Percentiles rank a stretch among this genome's conserved stretches.
Evolutionary conservation across 768 basidiomycete genomes (phyloP).

Genomic region (Hypsizygus marmoreus): DNA sequence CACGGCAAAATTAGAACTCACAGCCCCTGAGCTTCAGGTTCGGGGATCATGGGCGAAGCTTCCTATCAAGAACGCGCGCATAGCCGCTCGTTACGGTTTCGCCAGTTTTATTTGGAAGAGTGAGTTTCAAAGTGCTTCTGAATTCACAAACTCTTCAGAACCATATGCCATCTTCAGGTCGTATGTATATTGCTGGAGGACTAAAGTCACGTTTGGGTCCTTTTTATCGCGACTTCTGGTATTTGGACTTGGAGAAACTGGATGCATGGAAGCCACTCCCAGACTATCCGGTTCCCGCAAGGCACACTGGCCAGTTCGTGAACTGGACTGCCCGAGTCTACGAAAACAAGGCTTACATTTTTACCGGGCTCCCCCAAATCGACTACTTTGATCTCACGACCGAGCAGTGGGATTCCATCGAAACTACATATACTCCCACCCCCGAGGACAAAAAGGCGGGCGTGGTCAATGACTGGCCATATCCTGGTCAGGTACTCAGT

Average conservation of each 20-base stretch:
- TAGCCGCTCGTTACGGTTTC: constrained; percentile 19
- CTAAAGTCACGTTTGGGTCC: constrained; percentile 22
- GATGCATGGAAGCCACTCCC: constrained; percentile 29
- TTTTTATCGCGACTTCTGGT: constrained; percentile 29
- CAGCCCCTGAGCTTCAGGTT: constrained; percentile 27
- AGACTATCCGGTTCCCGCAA: constrained; percentile 22
- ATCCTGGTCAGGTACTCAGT: constrained; percentile 11
- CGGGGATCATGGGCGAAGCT: constrained; percentile 39
- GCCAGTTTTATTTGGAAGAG: constrained; percentile 31
- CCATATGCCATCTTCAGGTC: constrained; percentile 14
- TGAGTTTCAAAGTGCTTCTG: constrained; percentile 8
- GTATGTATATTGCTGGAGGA: constrained; percentile 31
- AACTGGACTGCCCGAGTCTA: constrained; percentile 27
- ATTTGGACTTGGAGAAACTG: constrained; percentile 24
- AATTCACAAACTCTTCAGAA: neutral
- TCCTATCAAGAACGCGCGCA: constrained; percentile 13
- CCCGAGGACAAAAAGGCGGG: constrained; percentile 20
- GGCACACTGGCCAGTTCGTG: constrained; percentile 15
- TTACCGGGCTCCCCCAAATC: constrained; percentile 29
- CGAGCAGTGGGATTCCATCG: constrained; percentile 33
- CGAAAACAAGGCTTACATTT: constrained; percentile 36
- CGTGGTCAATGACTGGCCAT: constrained; percentile 25
- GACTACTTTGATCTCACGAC: constrained; percentile 38
- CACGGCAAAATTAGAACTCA: constrained; percentile 16
- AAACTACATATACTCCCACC: constrained; percentile 22